phyloP scores from a whole-genome alignment of 306 rosid species.

The Datisca glomerata region DNA sequence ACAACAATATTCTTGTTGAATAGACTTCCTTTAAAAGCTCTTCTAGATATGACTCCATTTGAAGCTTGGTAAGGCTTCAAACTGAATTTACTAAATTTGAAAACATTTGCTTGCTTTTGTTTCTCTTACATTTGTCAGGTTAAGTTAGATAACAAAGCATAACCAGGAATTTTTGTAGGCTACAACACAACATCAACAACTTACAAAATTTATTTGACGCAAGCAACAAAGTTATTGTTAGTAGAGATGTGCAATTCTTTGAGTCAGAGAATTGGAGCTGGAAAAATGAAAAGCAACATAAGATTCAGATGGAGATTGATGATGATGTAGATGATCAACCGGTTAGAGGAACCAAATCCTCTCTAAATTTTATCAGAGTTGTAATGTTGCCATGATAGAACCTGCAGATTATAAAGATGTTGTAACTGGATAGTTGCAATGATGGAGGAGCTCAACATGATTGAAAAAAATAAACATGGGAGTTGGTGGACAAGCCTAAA shows the following conservation, averaged over 20 bases:
- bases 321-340: too few species aligned
- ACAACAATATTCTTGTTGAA: slow-evolving; percentile 2
- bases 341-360: neutral
- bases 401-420: neutral
- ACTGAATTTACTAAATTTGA: neutral
- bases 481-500: neutral
- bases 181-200: neutral
- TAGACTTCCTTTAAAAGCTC: neutral
- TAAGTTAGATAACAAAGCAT: neutral
- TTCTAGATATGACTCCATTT: too few species aligned
- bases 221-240: neutral
- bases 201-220: slow-evolving; percentile 1
- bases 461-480: neutral
- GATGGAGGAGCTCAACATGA: neutral
- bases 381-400: neutral
- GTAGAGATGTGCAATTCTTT: slow-evolving; percentile 4
- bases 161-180: neutral
- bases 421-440: neutral
- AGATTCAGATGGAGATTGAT: neutral
- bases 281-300: neutral
- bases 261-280: slow-evolving; percentile 1
- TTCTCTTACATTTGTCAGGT: neutral
- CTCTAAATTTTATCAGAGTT: slow-evolving; percentile 1
- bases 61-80: neutral
- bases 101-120: neutral